Evolutionary conservation across 257 asterid species (phyloP).

Genomic region (Solanum ossicruentum): DNA sequence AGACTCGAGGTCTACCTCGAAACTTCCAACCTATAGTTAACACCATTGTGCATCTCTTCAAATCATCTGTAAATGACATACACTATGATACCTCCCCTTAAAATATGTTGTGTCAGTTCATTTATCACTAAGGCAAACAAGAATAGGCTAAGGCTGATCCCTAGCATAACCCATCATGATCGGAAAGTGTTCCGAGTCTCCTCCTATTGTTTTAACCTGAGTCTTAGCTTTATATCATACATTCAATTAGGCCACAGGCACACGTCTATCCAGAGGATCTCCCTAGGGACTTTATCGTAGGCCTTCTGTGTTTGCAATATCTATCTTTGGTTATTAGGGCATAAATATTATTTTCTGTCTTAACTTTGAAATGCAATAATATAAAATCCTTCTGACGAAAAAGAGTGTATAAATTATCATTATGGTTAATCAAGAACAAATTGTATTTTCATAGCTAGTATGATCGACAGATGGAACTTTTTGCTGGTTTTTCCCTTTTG

Average conservation of each 20-base stretch:
- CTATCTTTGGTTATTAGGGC: not conserved
- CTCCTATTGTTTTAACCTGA: not conserved
- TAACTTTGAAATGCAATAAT: not conserved
- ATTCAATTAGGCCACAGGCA: not conserved
- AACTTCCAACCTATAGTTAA: not conserved
- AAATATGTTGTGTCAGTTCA: not conserved
- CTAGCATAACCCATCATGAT: not conserved
- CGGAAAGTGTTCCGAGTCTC: not conserved
- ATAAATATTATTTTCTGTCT: not conserved
- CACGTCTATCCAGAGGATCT: not conserved
- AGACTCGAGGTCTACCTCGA: not conserved
- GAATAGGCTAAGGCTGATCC: not conserved
- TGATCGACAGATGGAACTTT: not conserved
- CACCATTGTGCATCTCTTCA: not conserved
- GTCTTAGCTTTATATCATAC: not conserved
- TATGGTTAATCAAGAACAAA: not conserved
- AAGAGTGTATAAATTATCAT: not conserved
- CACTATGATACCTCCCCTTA: not conserved
- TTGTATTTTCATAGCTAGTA: not conserved
- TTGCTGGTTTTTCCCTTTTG: not conserved
- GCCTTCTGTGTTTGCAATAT: not conserved
- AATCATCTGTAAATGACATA: not conserved
- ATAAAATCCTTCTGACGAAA: not conserved
- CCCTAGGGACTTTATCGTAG: not conserved
- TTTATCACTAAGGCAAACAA: not conserved